Conservation (phyloP, 306 rosid species). For the Sindora glabra region DNA sequence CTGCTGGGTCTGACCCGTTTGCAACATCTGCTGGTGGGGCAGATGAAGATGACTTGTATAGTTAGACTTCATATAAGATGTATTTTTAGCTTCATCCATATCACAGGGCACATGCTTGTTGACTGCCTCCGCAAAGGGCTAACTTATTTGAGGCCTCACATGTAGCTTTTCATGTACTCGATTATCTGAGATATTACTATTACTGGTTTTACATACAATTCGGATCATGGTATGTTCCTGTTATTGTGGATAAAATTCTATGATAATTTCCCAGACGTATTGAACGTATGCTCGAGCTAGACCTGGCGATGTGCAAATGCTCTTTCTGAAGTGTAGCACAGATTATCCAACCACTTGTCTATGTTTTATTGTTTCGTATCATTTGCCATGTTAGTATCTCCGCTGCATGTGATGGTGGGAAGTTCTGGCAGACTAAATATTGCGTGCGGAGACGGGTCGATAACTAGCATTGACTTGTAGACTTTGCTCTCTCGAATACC, state of each 20-base stretch:
- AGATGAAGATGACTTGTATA: slow-evolving; percentile 41
- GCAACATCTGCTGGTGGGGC: slow-evolving; percentile 33
- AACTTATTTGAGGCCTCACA: neutral
- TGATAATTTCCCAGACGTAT: neutral
- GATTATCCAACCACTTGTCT: too few relatives aligned
- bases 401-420: too few relatives aligned
- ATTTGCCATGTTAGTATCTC: neutral
- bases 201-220: neutral
- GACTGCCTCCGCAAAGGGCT: neutral
- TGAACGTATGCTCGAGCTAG: neutral
- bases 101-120: neutral
- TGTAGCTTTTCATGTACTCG: neutral
- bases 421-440: too few relatives aligned
- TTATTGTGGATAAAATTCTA: neutral
- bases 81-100: neutral
- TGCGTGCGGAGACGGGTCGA: too few relatives aligned
- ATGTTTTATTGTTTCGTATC: too few relatives aligned
- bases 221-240: neutral
- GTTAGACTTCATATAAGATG: slow-evolving; percentile 8
- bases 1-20: slow-evolving; percentile 35
- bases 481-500: too few relatives aligned
- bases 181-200: neutral
- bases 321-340: neutral
- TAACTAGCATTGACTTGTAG: too few relatives aligned
- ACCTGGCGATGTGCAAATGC: neutral